A percentile compares a stretch with the other conserved stretches of the same genome.
These are phyloP conservation scores for Cladosporium sp. DNA, from an alignment of 2,329 filamentous ascomycete species.

Conservation along the genomic window DNA sequence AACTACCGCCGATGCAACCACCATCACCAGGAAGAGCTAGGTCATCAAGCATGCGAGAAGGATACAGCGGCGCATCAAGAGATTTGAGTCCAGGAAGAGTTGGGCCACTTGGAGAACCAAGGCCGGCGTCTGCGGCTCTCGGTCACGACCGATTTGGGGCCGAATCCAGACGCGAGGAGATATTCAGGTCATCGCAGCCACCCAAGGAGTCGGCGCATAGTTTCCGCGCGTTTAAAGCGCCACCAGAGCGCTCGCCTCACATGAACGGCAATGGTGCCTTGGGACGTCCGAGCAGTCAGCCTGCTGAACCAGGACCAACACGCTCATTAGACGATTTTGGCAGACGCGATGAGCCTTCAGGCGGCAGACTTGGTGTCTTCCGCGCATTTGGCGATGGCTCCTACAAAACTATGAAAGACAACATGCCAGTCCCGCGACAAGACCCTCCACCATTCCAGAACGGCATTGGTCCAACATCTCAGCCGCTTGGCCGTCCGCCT, in stretches of 20 bases:
- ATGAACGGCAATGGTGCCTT: conserved; percentile 19
- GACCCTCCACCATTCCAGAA: conserved; percentile 23
- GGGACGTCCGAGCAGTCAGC: conserved; percentile 33
- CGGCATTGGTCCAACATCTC: conserved; percentile 24
- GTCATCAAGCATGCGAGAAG: conserved; percentile 34
- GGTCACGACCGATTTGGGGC: conserved; percentile 20
- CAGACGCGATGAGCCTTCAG: conserved; percentile 4
- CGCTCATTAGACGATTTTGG: conserved; percentile 7
- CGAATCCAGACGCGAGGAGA: conserved; percentile 27
- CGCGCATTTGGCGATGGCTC: conserved; percentile 12
- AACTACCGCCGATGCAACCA: conserved; percentile 43
- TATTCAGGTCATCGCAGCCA: conserved; percentile 30
- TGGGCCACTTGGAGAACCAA: conserved; percentile 22
- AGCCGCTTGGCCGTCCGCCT: conserved; percentile 21
- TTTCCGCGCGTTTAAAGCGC: conserved; percentile 23
- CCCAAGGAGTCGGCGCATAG: conserved; percentile 28
- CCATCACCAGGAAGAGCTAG: conserved; percentile 41
- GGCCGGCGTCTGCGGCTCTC: conserved; percentile 18
- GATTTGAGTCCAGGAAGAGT: conserved; percentile 24
- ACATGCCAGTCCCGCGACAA: conserved; percentile 16
- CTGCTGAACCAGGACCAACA: conserved; percentile 21
- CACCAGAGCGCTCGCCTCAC: conserved; percentile 21
- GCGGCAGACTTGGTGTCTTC: conserved; percentile 11
- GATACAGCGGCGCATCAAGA: conserved; percentile 18
- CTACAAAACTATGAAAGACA: conserved; percentile 20